A percentile compares a stretch with the other conserved stretches of the same genome.
These are phyloP conservation scores for cucumber (Cucumis sativus) DNA, from an alignment of 306 rosid genomes.

Conservation along the genomic window DNA sequence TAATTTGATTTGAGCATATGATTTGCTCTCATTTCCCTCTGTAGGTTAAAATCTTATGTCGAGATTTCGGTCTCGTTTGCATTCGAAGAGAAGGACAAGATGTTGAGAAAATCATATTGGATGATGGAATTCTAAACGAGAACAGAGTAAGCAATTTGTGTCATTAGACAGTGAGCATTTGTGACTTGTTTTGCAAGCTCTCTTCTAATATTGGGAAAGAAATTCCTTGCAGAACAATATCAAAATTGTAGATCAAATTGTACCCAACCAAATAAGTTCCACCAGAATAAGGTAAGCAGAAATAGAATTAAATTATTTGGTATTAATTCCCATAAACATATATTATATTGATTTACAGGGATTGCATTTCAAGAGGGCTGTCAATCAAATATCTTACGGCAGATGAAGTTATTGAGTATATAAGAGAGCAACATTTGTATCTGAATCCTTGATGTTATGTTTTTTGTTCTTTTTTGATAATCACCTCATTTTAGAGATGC, in stretches of 20 bases:
- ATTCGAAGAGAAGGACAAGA: slow-evolving; percentile 57
- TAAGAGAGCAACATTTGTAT: slow-evolving; percentile 37
- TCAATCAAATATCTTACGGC: slow-evolving; percentile 64
- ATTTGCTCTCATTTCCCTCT: not conserved
- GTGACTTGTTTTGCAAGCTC: not conserved
- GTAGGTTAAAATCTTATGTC: slow-evolving; percentile 34
- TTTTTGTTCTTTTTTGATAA: not conserved
- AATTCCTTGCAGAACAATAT: slow-evolving; percentile 45
- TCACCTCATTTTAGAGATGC: too few species aligned
- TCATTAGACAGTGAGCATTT: not conserved
- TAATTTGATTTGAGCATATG: not conserved
- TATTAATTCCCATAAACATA: not conserved
- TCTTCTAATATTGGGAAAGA: not conserved
- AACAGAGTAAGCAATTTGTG: not conserved
- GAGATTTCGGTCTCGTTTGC: slow-evolving; percentile 45
- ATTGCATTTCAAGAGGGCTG: slow-evolving; percentile 74
- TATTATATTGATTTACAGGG: slow-evolving; percentile 33
- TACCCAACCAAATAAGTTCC: slow-evolving; percentile 81
- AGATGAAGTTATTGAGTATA: slow-evolving; percentile 71
- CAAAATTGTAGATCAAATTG: slow-evolving; percentile 58
- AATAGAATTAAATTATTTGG: not conserved
- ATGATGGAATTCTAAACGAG: slow-evolving; percentile 24
- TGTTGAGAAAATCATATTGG: slow-evolving; percentile 27
- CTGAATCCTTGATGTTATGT: slow-evolving; percentile 9
- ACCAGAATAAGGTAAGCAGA: slow-evolving; percentile 53